These are phyloP conservation scores for Cairneyella variabilis DNA, from an alignment of 495 filamentous ascomycete genomes.

Conservation along the genomic window DNA sequence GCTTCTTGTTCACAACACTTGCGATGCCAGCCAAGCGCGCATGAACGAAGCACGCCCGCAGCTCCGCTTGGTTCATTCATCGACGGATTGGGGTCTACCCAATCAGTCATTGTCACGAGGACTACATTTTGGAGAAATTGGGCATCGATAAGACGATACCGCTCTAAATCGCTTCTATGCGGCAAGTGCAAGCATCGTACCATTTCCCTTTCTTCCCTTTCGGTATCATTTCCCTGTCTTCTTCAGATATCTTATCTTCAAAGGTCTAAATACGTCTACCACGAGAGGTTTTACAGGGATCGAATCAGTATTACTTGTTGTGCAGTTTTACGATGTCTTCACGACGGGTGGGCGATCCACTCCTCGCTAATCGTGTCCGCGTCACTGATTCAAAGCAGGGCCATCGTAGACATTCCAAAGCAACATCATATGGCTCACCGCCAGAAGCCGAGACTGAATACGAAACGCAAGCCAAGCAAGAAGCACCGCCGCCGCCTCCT, in stretches of 20 bases:
- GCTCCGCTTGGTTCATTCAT: background rate
- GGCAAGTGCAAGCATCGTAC: no score
- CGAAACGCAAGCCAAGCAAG: background rate
- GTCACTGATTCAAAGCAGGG: background rate
- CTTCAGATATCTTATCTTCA: no score
- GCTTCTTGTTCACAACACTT: background rate
- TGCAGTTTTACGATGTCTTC: no score
- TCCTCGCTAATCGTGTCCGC: no score
- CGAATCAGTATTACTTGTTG: no score
- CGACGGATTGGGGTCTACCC: constrained; percentile 2
- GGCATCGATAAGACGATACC: constrained; percentile 5
- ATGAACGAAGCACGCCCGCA: constrained; percentile 13
- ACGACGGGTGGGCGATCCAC: no score
- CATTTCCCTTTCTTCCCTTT: no score
- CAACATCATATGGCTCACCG: background rate
- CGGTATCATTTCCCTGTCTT: no score
- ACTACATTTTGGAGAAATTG: constrained; percentile 5
- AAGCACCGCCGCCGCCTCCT: background rate
- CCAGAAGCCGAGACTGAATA: background rate
- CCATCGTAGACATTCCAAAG: background rate
- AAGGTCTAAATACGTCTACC: no score
- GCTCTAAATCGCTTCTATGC: constrained; percentile 7
- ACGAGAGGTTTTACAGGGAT: no score
- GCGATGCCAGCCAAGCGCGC: constrained; percentile 12
- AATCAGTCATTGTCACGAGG: constrained; percentile 16